Conservation (phyloP, 192 early-diverging fungal genomes). For the Linnemannia zychae region DNA sequence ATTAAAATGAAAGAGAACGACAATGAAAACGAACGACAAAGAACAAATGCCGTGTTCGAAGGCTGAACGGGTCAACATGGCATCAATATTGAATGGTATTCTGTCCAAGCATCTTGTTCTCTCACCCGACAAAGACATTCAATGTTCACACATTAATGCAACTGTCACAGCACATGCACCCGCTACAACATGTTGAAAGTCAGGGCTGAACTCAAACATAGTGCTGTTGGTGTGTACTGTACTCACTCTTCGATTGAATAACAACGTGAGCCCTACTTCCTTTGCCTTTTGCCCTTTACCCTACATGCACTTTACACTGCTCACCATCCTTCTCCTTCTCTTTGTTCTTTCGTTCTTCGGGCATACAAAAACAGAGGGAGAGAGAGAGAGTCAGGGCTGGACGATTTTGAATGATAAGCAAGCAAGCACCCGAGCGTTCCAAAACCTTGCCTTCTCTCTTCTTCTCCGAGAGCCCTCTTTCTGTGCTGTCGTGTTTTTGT, state of each 20-base stretch:
- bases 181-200: background rate
- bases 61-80: too few relatives aligned
- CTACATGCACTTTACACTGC: background rate
- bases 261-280: background rate
- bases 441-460: background rate
- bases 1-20: background rate
- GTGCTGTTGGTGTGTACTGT: background rate
- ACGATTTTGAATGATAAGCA: background rate
- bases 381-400: background rate
- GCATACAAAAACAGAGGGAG: background rate
- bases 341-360: background rate
- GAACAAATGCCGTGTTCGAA: background rate
- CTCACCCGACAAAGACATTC: too few relatives aligned
- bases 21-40: background rate
- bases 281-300: background rate
- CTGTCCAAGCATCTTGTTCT: too few relatives aligned
- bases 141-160: too few relatives aligned
- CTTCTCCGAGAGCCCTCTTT: constrained; percentile 3
- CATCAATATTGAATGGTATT: too few relatives aligned
- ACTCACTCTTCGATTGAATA: background rate
- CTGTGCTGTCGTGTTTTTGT: background rate
- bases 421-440: background rate
- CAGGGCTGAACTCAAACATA: background rate
- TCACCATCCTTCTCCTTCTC: background rate
- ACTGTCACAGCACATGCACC: background rate